Conservation (phyloP, 1,284 basidiomycete genomes). For the Sporisorium iseilematis-ciliati region DNA sequence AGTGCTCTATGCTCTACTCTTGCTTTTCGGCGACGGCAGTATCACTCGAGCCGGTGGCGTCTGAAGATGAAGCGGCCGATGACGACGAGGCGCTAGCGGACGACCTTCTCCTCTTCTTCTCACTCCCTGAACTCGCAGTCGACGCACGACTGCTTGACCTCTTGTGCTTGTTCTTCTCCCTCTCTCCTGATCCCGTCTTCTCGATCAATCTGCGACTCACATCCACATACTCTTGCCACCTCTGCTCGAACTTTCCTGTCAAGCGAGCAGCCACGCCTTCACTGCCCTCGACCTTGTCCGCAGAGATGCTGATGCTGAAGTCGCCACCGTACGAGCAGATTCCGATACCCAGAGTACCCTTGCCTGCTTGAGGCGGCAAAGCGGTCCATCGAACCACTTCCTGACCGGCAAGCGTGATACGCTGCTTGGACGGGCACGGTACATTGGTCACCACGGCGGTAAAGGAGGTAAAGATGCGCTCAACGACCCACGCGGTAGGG, state of each 20-base stretch:
- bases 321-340: constrained; percentile 63
- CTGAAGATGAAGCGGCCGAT: constrained; percentile 5
- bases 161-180: constrained; percentile 6
- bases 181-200: constrained; percentile 22
- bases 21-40: neutral
- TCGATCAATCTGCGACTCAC: constrained; percentile 22
- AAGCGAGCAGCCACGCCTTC: constrained; percentile 57
- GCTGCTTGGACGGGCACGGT: constrained; percentile 58
- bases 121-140: neutral
- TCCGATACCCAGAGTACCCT: constrained; percentile 63
- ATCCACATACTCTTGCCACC: constrained; percentile 49
- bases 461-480: constrained; percentile 41
- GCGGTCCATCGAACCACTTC: constrained; percentile 57
- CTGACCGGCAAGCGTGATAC: constrained; percentile 51
- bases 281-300: constrained; percentile 55
- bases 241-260: constrained; percentile 49
- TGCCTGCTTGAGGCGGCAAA: constrained; percentile 63
- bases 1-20: neutral
- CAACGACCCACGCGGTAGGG: constrained; percentile 25
- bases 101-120: constrained; percentile 7
- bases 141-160: constrained; percentile 8
- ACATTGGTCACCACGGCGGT: constrained; percentile 67
- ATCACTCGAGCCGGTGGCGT: neutral
- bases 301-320: constrained; percentile 60
- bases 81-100: constrained; percentile 14